These are phyloP conservation scores for Tilletia horrida DNA, from an alignment of 1,284 basidiomycete genomes.

Conservation along the genomic window DNA sequence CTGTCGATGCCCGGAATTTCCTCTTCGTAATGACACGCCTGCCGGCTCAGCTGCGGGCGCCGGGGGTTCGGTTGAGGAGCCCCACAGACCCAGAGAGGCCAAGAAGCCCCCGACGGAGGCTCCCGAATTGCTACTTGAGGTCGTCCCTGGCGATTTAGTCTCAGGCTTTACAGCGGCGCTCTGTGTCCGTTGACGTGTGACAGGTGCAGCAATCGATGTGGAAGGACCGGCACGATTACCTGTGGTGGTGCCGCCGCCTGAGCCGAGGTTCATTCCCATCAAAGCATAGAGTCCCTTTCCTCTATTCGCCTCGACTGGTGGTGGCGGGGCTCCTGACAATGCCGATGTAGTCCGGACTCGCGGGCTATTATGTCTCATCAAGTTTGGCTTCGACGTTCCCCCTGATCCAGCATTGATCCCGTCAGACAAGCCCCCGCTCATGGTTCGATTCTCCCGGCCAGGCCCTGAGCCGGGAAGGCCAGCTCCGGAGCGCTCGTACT, in stretches of 20 bases:
- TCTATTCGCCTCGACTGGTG: background rate
- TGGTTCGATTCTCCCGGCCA: background rate
- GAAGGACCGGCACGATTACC: background rate
- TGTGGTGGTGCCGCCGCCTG: conserved; percentile 20
- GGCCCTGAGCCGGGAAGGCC: conserved; percentile 39
- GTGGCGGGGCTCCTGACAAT: background rate
- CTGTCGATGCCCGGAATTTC: background rate
- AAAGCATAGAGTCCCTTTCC: conserved; percentile 6
- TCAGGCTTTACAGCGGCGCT: background rate
- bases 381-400: background rate
- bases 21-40: background rate
- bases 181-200: background rate
- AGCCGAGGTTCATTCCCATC: conserved; percentile 18
- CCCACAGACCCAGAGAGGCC: conserved; percentile 7
- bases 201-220: background rate
- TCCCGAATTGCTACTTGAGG: conserved; percentile 19
- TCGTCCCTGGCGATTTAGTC: background rate
- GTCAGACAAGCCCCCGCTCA: background rate
- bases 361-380: background rate
- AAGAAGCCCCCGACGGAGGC: background rate
- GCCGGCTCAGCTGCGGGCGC: background rate
- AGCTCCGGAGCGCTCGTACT: conserved; percentile 56
- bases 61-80: background rate
- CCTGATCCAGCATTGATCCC: background rate
- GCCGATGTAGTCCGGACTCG: conserved; percentile 1